Evolutionary conservation across 2,329 filamentous ascomycete genomes (phyloP).

Genomic region (Chaetomium globosum): DNA sequence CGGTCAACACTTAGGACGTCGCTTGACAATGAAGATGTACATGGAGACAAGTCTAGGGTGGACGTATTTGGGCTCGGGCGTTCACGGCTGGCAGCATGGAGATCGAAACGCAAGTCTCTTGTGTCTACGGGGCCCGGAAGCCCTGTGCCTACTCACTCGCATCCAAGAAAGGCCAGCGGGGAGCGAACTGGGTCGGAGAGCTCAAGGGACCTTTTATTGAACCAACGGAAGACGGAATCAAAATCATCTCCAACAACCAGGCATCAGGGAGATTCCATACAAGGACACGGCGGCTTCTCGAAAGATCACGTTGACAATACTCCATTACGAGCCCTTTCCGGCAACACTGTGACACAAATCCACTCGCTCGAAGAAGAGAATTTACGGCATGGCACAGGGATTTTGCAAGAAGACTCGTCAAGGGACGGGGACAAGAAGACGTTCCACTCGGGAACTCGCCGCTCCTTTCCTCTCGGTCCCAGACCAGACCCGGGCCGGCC

Average conservation of each 20-base stretch:
- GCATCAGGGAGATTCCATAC: neutral
- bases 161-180: neutral
- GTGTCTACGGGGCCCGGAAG: conserved; percentile 21
- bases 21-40: conserved; percentile 11
- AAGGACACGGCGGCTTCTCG: neutral
- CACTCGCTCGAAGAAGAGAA: neutral
- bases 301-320: neutral
- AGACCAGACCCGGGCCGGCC: conserved; percentile 6
- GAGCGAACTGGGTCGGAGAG: neutral
- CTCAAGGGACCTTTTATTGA: neutral
- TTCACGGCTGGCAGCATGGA: conserved; percentile 29
- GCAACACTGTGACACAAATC: neutral
- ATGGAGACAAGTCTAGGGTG: conserved; percentile 15
- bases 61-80: conserved; percentile 25
- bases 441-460: neutral
- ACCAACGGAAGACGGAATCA: neutral
- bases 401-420: neutral
- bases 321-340: neutral
- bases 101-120: conserved; percentile 18
- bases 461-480: neutral
- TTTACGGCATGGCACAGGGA: neutral
- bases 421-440: neutral
- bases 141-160: neutral
- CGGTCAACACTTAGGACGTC: neutral
- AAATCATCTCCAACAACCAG: neutral